Evolutionary conservation across 306 rosid genomes (phyloP).

Genomic region (Trichosanthes truncata): DNA sequence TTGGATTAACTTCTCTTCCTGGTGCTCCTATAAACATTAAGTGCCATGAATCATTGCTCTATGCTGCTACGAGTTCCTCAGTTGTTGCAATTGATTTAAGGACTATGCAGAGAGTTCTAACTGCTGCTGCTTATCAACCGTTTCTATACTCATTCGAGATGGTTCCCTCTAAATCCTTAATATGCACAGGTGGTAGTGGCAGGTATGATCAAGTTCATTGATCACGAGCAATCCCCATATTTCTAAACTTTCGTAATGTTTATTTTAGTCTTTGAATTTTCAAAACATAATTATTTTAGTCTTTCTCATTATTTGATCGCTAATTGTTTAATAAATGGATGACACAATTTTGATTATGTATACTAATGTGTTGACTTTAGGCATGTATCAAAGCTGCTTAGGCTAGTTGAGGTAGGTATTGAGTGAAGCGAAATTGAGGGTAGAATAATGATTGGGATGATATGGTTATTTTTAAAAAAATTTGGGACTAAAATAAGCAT

Average conservation of each 20-base stretch:
- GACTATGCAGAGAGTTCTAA: conserved; percentile 61
- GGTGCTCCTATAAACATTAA: conserved; percentile 53
- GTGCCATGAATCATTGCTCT: conserved; percentile 69
- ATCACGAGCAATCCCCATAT: not conserved
- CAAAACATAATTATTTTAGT: too few relatives aligned
- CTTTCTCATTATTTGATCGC: too few relatives aligned
- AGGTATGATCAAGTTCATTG: conserved; percentile 26
- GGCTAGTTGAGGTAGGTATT: not conserved
- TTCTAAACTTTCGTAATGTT: not conserved
- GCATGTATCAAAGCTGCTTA: not conserved
- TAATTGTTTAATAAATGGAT: not conserved
- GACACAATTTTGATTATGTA: not conserved
- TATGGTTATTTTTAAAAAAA: too few relatives aligned
- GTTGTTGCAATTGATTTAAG: conserved; percentile 64
- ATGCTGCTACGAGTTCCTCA: conserved; percentile 60
- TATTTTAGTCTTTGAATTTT: too few relatives aligned
- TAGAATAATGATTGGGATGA: not conserved
- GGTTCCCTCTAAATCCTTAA: conserved; percentile 51
- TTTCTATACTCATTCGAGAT: conserved; percentile 51
- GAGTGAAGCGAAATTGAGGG: not conserved
- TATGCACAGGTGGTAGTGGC: conserved; percentile 59
- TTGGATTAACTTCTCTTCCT: conserved; percentile 59
- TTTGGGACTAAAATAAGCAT: too few relatives aligned
- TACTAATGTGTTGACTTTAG: not conserved
- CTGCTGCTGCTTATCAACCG: conserved; percentile 37